phyloP scores from a whole-genome alignment of 2,329 filamentous ascomycete genomes.

The Alternaria metachromatica region DNA sequence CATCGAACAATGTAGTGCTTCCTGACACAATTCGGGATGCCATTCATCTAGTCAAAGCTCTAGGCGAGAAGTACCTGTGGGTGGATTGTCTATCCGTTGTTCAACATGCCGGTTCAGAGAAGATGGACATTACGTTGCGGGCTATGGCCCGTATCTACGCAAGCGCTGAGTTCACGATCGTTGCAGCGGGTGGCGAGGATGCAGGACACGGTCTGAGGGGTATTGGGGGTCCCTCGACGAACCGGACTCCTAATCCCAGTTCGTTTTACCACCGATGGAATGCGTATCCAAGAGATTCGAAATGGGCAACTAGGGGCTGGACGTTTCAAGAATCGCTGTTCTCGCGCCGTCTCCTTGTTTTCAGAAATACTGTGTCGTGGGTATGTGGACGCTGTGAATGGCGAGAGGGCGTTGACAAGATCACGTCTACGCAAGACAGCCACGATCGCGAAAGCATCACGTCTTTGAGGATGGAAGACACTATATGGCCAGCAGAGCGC shows the following conservation, averaged over 20 bases:
- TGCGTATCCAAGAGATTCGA: not conserved
- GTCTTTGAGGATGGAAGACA: not conserved
- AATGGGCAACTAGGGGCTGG: not conserved
- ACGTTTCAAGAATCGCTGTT: not conserved
- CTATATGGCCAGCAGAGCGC: not conserved
- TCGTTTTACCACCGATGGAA: not conserved
- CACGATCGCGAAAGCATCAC: not conserved
- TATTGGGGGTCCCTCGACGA: not conserved
- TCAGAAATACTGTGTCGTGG: not conserved
- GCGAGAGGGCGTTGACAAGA: not conserved
- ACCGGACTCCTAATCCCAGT: not conserved
- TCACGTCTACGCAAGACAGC: too few relatives aligned
- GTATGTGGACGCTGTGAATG: not conserved
- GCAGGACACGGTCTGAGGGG: not conserved
- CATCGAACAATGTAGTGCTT: not conserved
- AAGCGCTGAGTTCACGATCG: not conserved
- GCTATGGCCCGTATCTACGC: not conserved
- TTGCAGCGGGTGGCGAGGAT: not conserved
- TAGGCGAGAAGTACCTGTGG: not conserved
- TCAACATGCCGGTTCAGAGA: not conserved
- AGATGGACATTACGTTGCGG: not conserved
- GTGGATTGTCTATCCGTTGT: not conserved
- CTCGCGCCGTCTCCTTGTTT: not conserved
- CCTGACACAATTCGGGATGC: not conserved
- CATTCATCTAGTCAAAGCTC: not conserved